Conservation (phyloP, 2,329 filamentous ascomycete genomes). For the Alternaria viburni region DNA sequence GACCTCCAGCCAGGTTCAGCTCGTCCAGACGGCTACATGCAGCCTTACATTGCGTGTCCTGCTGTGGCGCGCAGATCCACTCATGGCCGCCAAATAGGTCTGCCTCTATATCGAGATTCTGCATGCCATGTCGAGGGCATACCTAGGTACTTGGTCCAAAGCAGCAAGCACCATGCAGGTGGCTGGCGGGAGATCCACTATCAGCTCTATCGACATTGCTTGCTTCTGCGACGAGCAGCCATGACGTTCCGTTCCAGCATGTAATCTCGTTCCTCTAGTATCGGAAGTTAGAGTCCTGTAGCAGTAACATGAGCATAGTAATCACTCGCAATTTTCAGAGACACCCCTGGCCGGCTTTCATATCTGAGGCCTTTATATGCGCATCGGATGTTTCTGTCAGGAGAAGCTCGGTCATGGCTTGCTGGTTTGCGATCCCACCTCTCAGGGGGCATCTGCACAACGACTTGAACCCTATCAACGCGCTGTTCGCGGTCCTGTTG, state of each 20-base stretch:
- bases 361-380: not conserved
- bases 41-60: conserved; percentile 40
- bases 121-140: conserved; percentile 22
- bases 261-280: conserved; percentile 33
- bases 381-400: conserved; percentile 9
- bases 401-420: conserved; percentile 36
- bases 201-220: conserved; percentile 19
- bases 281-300: conserved; percentile 7
- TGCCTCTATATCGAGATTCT: conserved; percentile 18
- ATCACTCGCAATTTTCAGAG: conserved; percentile 15
- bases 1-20: conserved; percentile 37
- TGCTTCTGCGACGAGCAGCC: conserved; percentile 23
- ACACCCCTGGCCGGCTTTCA: conserved; percentile 5
- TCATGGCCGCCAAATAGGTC: conserved; percentile 11
- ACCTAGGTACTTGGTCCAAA: conserved; percentile 25
- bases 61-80: conserved; percentile 24
- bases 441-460: not conserved
- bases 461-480: not conserved
- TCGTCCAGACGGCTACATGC: conserved; percentile 33
- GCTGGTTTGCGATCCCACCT: not conserved
- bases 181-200: conserved; percentile 30
- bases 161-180: conserved; percentile 19
- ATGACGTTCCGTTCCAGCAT: conserved; percentile 21
- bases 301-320: conserved; percentile 16
- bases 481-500: not conserved